Evolutionary conservation across 2,329 filamentous ascomycete genomes (phyloP), one percentile per base, ranked within the genome.

Genomic region (Epichloe typhina): DNA sequence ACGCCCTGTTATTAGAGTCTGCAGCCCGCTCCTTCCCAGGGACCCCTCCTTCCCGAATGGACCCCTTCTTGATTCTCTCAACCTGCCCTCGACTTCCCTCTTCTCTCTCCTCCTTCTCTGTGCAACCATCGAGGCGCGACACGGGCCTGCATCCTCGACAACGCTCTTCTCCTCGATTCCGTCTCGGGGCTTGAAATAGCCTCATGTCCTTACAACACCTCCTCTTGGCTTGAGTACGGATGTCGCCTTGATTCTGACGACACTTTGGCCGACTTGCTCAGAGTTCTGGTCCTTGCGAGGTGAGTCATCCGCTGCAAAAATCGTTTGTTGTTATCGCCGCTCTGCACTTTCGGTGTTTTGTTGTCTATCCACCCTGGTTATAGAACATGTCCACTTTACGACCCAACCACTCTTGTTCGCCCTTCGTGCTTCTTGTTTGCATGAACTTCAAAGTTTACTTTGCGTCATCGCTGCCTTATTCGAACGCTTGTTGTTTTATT

Each of bases 291-390:
- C 21, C n/a, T 48, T 36, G 50, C 35, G 36, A 52, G 53, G 54
- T 56, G 49, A 56, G 54, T 56, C 47, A 49, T 33, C 40, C 9
- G 23, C 46, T 17, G 4, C 47, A 11, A 47, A 35, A 11, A 37
- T 11, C n/a, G 26, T 45, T 41, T 52, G 36, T 51, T 50, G 53
- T 54, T 41, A 35, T 52, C 50, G 42, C 42, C 35, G 48, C 31
- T 31, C 26, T 40, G 33, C 48, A 21, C 23, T 52, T 47, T 40
- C 49, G 46, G 31, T 52, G 49, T 54, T 46, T 53, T 52, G 50
- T 36, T 49, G 17, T 42, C 46, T 13, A 19, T 45, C 46, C 47
- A 50, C 49, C 43, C 50, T 47, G 42, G 48, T 43, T 45, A 43
- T 38, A n/a, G 9, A 31, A 31, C 26, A 33, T 41, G 41, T 48